Evolutionary conservation across 768 basidiomycete genomes (phyloP).

Genomic region (Calvatia gigantea): DNA sequence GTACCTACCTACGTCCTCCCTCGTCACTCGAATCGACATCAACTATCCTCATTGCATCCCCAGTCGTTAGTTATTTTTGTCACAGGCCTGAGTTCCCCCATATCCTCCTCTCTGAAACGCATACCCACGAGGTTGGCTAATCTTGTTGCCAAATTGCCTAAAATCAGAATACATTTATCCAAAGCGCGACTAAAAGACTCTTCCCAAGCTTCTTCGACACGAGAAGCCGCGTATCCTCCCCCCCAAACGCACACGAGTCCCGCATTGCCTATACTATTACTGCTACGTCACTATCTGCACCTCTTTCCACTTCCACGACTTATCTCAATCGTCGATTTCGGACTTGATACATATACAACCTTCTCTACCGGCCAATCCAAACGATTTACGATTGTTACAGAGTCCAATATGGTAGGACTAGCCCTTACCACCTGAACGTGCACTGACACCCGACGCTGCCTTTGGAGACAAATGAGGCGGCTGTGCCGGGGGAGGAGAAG

Average conservation of each 20-base stretch:
- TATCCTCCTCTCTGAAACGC: background rate
- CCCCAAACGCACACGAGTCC: background rate
- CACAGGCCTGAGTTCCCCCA: background rate
- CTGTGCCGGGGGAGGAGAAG: background rate
- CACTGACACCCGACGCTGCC: background rate
- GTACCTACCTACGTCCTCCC: background rate
- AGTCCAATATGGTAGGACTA: constrained; percentile 6
- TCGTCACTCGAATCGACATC: background rate
- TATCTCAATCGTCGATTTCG: background rate
- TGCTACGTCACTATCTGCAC: background rate
- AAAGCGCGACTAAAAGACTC: background rate
- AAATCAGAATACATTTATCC: background rate
- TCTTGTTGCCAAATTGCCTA: background rate
- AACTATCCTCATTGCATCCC: background rate
- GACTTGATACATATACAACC: background rate
- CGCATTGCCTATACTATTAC: too few relatives aligned
- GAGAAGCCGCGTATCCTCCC: background rate
- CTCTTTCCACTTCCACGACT: background rate
- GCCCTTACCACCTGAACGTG: constrained; percentile 2
- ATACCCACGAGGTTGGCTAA: background rate
- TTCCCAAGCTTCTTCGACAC: background rate
- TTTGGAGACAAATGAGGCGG: background rate
- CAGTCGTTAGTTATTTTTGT: background rate
- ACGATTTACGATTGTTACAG: constrained; percentile 1
- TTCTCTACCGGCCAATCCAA: background rate